Conservation (phyloP, 2,329 filamentous ascomycete species). For the Fusarium transvaalense region DNA sequence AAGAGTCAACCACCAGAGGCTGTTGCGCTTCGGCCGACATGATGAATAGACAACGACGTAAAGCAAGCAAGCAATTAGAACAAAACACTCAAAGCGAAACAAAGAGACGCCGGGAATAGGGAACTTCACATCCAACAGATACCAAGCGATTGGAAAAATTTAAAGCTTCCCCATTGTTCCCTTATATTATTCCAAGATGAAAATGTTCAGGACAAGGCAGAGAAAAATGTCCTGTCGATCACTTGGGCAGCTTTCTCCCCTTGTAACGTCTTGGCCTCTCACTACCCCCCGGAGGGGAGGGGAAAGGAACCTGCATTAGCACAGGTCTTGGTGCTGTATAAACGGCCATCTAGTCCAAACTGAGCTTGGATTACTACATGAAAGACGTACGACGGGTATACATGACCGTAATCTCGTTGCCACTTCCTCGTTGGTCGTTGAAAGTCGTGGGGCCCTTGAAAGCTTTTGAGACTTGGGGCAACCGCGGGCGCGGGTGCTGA, state of each 20-base stretch:
- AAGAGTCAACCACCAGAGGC: slow-evolving; percentile 22
- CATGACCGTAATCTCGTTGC: slow-evolving; percentile 10
- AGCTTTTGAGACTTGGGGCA: not conserved
- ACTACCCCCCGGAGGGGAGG: not conserved
- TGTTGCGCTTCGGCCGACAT: slow-evolving; percentile 13
- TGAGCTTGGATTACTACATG: not conserved
- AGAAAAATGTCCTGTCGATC: slow-evolving; percentile 29
- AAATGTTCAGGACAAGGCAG: not conserved
- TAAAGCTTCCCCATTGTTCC: slow-evolving; percentile 7
- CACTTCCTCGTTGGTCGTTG: slow-evolving; percentile 3
- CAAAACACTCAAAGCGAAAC: slow-evolving; percentile 17
- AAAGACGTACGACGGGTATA: slow-evolving; percentile 1
- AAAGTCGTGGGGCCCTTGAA: not conserved
- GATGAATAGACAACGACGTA: not conserved
- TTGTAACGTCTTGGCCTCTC: not conserved
- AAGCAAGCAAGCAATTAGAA: not conserved
- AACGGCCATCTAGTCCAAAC: slow-evolving; percentile 1
- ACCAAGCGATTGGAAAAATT: not conserved
- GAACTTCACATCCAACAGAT: not conserved
- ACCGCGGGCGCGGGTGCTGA: slow-evolving; percentile 1
- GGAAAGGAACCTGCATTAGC: slow-evolving; percentile 29
- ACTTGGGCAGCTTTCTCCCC: not conserved
- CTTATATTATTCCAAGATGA: slow-evolving; percentile 29
- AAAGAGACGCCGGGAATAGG: slow-evolving; percentile 7
- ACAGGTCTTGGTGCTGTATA: not conserved